phyloP scores from a whole-genome alignment of 495 filamentous ascomycete species.

The Letharia lupina region DNA sequence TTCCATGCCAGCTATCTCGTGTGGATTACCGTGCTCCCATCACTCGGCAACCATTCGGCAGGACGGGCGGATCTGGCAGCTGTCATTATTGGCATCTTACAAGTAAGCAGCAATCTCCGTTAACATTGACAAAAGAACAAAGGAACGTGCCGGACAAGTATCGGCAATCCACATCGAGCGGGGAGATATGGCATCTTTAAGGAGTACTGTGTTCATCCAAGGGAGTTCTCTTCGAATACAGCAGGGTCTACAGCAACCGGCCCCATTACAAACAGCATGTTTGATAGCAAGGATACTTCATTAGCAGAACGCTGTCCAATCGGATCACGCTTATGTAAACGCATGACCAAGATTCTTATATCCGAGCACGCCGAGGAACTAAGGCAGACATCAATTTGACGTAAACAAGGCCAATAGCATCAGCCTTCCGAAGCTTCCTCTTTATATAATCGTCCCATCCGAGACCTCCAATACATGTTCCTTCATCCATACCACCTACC shows the following conservation, averaged over 20 bases:
- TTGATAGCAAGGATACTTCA: too few species aligned
- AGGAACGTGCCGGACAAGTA: not conserved
- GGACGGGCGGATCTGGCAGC: not conserved
- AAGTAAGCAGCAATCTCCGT: not conserved
- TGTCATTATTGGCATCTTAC: not conserved
- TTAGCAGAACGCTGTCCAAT: not conserved
- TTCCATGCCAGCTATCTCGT: not conserved
- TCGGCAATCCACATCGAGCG: not conserved
- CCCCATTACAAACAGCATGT: too few species aligned
- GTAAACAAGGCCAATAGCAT: not conserved
- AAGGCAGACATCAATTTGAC: not conserved
- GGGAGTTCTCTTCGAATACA: not conserved
- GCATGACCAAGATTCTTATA: not conserved
- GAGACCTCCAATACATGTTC: not conserved
- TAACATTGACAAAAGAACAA: not conserved
- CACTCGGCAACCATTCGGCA: not conserved
- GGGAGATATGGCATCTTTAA: not conserved
- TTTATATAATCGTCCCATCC: not conserved
- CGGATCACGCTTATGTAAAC: not conserved
- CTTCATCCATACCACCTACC: not conserved
- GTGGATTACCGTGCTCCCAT: not conserved
- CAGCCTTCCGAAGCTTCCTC: not conserved
- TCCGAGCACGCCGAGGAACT: too few species aligned
- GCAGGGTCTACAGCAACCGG: not conserved
- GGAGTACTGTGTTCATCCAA: not conserved